phyloP scores from a whole-genome alignment of 495 filamentous ascomycete species.

The Bacidia gigantensis region DNA sequence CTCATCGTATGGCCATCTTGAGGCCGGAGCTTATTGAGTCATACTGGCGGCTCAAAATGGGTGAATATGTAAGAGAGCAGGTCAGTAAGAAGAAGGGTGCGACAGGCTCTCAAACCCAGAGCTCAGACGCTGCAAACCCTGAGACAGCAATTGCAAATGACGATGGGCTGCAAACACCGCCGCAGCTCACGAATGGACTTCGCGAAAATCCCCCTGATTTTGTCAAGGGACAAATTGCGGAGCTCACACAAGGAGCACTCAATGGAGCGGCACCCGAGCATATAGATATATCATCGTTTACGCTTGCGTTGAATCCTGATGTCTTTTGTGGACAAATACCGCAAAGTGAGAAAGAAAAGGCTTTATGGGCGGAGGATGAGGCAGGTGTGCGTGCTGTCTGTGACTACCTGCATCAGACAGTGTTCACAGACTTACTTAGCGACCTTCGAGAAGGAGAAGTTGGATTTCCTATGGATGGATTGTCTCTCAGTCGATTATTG shows the following conservation, averaged over 20 bases:
- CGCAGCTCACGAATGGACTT: neutral
- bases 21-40: constrained; percentile 78
- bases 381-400: constrained; percentile 75
- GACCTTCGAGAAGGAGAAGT: constrained; percentile 87
- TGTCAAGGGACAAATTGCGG: neutral
- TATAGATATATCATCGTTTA: constrained; percentile 75
- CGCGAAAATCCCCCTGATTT: neutral
- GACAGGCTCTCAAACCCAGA: neutral
- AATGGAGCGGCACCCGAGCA: constrained; percentile 36
- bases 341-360: constrained; percentile 80
- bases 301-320: constrained; percentile 85
- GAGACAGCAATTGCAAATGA: neutral
- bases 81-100: constrained; percentile 38
- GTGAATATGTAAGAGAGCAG: constrained; percentile 68
- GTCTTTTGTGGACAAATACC: constrained; percentile 86
- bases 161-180: constrained; percentile 9
- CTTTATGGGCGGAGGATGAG: constrained; percentile 73
- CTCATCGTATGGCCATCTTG: constrained; percentile 89
- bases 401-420: constrained; percentile 55
- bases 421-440: constrained; percentile 61
- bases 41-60: constrained; percentile 71
- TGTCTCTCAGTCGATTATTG: constrained; percentile 73
- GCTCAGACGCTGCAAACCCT: neutral
- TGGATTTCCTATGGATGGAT: constrained; percentile 95
- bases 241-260: constrained; percentile 18